These are phyloP conservation scores for Aspergillus ustus DNA, from an alignment of 2,329 filamentous ascomycete genomes.

Conservation along the genomic window DNA sequence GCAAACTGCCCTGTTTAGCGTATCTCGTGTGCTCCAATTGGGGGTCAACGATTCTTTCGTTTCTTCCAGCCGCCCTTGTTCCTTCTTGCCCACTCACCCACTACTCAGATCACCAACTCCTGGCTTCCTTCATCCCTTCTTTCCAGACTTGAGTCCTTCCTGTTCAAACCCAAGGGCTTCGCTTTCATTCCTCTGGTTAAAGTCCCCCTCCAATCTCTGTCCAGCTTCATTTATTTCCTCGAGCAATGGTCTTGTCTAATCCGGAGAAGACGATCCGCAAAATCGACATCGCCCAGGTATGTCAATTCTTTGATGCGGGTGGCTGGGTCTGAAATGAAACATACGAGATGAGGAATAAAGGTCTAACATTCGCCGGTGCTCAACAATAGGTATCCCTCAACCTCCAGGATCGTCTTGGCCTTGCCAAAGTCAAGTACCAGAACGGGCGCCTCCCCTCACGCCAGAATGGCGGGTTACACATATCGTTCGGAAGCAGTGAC, in stretches of 20 bases:
- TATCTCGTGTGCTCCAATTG: conserved; percentile 22
- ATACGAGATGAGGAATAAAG: conserved; percentile 4
- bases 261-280: conserved; percentile 46
- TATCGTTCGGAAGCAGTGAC: conserved; percentile 64
- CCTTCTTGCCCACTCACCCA: conserved; percentile 4
- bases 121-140: neutral
- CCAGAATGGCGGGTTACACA: conserved; percentile 75
- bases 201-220: conserved; percentile 21
- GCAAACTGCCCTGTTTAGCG: conserved; percentile 11
- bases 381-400: conserved; percentile 79
- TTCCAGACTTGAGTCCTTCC: neutral
- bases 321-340: neutral
- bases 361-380: conserved; percentile 28
- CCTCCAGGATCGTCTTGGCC: conserved; percentile 88
- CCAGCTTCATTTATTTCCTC: conserved; percentile 21
- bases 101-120: neutral
- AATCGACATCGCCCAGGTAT: conserved; percentile 48
- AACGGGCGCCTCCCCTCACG: conserved; percentile 91
- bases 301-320: conserved; percentile 14
- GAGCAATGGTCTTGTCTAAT: conserved; percentile 39
- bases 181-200: conserved; percentile 11
- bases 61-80: conserved; percentile 20
- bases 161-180: neutral
- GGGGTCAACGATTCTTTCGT: conserved; percentile 20
- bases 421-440: conserved; percentile 97